Evolutionary conservation across 495 filamentous ascomycete genomes (phyloP), one percentile per base, ranked within the genome.

Genomic region (Penicillium malachiteum): DNA sequence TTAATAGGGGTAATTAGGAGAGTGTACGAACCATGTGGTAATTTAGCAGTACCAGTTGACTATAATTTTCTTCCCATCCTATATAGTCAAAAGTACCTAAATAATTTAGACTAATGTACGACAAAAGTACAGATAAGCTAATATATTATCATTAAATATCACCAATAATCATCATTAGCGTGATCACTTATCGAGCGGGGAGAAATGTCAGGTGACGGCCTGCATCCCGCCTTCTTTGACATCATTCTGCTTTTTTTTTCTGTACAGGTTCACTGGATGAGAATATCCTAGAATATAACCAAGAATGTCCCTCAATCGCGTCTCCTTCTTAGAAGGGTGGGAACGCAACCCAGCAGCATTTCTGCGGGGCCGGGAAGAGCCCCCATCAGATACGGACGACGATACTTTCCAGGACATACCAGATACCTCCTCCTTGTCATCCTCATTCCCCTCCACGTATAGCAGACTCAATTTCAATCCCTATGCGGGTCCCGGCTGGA

Each of bases 381-480:
- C 34, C 34, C n/a, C 58, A 54, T 70, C 68, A 10, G 70, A 71
- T n/a, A 65, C 65, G 8, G 68, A 71, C 26, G 62, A 69, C 34
- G 60, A 64, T 11, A 51, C 48, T 0, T 67, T 67, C 18, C 66
- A 74, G 11, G 72, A 73, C 34, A 64, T 75, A 11, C 71, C 73
- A 8, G 70, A 75, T 2, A 51, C 56, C 14, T 34, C 58, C 4
- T 67, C 69, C 2, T 37, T 72, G 17, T 63, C 74, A 3, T 78
- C 76, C 5, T 78, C 76, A 0, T 78, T 77, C 48, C 71, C 71
- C 7, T 77, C 74, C 1, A 74, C 59, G 12, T 70, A 70, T 41
- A 70, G 65, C 54, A 72, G 72, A 48, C 56, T 76, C 33, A 78
- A 66, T 57, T 78, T 78, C 64, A 77, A 77, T 48, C 76, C 76